These are phyloP conservation scores for Debaryomyces singareniensis DNA, from an alignment of 1,139 yeast genomes.

Conservation along the genomic window DNA sequence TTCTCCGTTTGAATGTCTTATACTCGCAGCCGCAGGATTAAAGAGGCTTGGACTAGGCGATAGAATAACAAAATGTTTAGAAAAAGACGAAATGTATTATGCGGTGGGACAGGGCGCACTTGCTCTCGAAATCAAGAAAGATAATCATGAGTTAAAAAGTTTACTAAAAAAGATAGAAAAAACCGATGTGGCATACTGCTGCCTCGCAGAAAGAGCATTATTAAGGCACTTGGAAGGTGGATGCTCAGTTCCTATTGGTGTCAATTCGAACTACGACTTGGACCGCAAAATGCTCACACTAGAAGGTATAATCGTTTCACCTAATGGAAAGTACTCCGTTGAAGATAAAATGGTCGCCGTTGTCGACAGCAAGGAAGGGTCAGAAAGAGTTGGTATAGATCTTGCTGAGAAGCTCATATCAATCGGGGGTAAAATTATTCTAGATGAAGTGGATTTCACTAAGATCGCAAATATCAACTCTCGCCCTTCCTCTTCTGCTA, in stretches of 20 bases:
- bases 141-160: slow-evolving; percentile 51
- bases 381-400: slow-evolving; percentile 61
- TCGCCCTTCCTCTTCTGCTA: slow-evolving; percentile 1
- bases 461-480: slow-evolving; percentile 40
- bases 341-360: slow-evolving; percentile 41
- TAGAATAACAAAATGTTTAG: slow-evolving; percentile 65
- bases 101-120: slow-evolving; percentile 98
- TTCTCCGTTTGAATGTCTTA: slow-evolving; percentile 66
- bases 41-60: slow-evolving; percentile 62
- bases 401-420: slow-evolving; percentile 64
- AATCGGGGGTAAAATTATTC: slow-evolving; percentile 76
- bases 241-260: slow-evolving; percentile 96
- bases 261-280: slow-evolving; percentile 52
- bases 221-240: slow-evolving; percentile 94
- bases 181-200: slow-evolving; percentile 61
- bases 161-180: slow-evolving; percentile 64
- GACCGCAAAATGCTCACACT: slow-evolving; percentile 39
- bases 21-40: slow-evolving; percentile 91
- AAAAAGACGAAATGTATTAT: slow-evolving; percentile 83
- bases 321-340: slow-evolving; percentile 70
- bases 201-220: slow-evolving; percentile 85
- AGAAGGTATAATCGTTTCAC: slow-evolving; percentile 74
- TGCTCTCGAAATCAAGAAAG: slow-evolving; percentile 80
- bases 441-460: slow-evolving; percentile 74
- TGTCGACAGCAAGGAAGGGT: slow-evolving; percentile 47